phyloP scores from a whole-genome alignment of 2,329 filamentous ascomycete genomes.

The Lasiodiplodia theobromae region DNA sequence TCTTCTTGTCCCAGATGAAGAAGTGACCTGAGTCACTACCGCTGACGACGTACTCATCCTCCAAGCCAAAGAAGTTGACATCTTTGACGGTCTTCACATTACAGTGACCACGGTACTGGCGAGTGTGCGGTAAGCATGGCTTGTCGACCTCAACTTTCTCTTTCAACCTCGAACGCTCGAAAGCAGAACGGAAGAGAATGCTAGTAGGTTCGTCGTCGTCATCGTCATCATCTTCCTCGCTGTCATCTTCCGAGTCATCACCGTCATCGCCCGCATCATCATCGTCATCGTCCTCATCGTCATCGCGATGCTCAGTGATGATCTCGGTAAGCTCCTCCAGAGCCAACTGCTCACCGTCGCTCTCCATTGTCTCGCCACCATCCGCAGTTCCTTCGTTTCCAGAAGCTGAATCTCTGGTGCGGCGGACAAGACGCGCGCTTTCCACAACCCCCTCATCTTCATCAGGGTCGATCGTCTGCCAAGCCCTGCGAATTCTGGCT shows the following conservation, averaged over 20 bases:
- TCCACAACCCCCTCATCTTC: constrained; percentile 51
- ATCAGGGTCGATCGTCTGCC: constrained; percentile 57
- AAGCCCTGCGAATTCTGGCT: constrained; percentile 43
- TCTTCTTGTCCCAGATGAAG: constrained; percentile 74
- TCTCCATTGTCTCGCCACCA: constrained; percentile 35
- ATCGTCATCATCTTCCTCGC: constrained; percentile 40
- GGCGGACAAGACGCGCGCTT: constrained; percentile 16
- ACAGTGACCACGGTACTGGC: constrained; percentile 68
- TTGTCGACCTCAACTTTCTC: constrained; percentile 62
- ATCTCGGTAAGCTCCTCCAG: constrained; percentile 35
- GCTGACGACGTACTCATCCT: constrained; percentile 73
- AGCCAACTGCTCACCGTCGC: constrained; percentile 28
- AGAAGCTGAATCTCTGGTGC: neutral
- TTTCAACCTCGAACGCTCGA: constrained; percentile 55
- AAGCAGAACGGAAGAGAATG: constrained; percentile 56
- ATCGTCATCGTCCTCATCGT: constrained; percentile 42
- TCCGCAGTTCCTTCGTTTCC: neutral
- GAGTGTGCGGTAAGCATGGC: constrained; percentile 64
- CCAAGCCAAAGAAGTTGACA: constrained; percentile 70
- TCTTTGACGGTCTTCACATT: constrained; percentile 74
- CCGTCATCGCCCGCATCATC: constrained; percentile 41
- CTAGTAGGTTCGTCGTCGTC: constrained; percentile 43
- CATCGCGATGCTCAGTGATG: constrained; percentile 31
- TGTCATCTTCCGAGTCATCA: constrained; percentile 40
- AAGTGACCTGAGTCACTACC: constrained; percentile 71